Evolutionary conservation across 805 yeast genomes (phyloP), one percentile per base, ranked within the genome.

Genomic region (Lipomyces sp.): DNA sequence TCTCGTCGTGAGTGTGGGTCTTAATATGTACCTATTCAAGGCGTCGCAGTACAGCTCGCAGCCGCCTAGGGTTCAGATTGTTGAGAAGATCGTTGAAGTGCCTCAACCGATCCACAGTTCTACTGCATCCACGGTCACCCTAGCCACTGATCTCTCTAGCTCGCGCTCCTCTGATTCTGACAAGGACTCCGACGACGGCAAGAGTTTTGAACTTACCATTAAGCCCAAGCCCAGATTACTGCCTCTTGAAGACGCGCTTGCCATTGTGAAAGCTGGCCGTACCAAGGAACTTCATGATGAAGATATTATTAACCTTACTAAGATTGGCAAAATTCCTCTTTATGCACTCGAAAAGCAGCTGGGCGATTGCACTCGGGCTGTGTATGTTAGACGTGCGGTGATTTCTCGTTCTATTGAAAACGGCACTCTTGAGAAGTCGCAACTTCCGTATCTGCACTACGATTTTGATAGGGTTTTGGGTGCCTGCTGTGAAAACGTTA

Each of bases 401-500:
- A 84, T 93, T 62, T 86, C 97, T 18, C 77, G 80, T 44, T 69
- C 87, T 46, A 87, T 96, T 5, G 78, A 82, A 61, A 88, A 95
- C 18, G 89, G 95, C 48, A 82, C 86, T 16, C 74, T 93, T 48
- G 83, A 82, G 59, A 71, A 84, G 2, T 73, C 78, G 31, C 78
- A 80, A 57, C 74, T 93, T 57, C 99, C 99, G 16, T 89, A 81
- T 69, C 72, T 75, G 57, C 72, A 80, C 64, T 93, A 91, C 66
- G 96, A 93, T 67, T 93, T 89, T 67, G 95, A 89, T 66, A 83
- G 98, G 60, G 98, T 93, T 5, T 84, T 90, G 65, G 98, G 98
- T 55, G 97, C 98, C 8, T 93, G 99, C 73, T 93, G 99, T 74
- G 99, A 93, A 69, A 93, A 93, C 65, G 99, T 93, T 51, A 85